These are phyloP conservation scores for Phylloporus sp. DNA, from an alignment of 1,284 basidiomycete genomes.

Conservation along the genomic window DNA sequence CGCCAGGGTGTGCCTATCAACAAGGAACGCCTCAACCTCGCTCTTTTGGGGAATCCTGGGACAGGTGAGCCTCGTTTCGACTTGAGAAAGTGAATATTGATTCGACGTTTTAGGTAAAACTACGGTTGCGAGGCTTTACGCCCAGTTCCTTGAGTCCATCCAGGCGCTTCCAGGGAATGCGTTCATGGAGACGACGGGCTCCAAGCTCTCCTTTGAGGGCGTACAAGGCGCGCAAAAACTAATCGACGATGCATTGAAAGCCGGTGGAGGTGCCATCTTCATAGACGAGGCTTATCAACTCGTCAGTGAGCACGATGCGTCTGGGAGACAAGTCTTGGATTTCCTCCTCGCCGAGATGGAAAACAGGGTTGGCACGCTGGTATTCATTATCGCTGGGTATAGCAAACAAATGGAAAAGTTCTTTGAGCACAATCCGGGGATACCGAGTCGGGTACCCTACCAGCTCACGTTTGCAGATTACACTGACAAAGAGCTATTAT, in stretches of 20 bases:
- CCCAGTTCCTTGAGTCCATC: conserved; percentile 64
- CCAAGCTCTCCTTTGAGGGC: conserved; percentile 64
- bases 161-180: conserved; percentile 58
- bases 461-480: conserved; percentile 69
- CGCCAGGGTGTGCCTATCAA: conserved; percentile 57
- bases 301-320: conserved; percentile 51
- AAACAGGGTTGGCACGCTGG: conserved; percentile 67
- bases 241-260: conserved; percentile 54
- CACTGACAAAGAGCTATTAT: conserved; percentile 57
- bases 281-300: conserved; percentile 77
- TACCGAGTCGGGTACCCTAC: conserved; percentile 70
- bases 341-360: conserved; percentile 77
- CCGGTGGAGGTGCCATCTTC: conserved; percentile 70
- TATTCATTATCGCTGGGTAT: conserved; percentile 76
- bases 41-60: conserved; percentile 69
- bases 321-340: conserved; percentile 67
- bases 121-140: conserved; percentile 70
- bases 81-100: neutral
- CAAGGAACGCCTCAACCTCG: conserved; percentile 61
- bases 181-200: conserved; percentile 70
- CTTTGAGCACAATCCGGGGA: conserved; percentile 76
- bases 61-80: conserved; percentile 52
- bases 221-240: conserved; percentile 58
- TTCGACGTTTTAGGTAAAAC: conserved; percentile 62
- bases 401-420: conserved; percentile 76